Percentiles rank a stretch among this genome's conserved stretches.
These are phyloP conservation scores for Aurantiochytrium sp. DNA, from an alignment of 108 stramenopile species.

Conservation along the genomic window DNA sequence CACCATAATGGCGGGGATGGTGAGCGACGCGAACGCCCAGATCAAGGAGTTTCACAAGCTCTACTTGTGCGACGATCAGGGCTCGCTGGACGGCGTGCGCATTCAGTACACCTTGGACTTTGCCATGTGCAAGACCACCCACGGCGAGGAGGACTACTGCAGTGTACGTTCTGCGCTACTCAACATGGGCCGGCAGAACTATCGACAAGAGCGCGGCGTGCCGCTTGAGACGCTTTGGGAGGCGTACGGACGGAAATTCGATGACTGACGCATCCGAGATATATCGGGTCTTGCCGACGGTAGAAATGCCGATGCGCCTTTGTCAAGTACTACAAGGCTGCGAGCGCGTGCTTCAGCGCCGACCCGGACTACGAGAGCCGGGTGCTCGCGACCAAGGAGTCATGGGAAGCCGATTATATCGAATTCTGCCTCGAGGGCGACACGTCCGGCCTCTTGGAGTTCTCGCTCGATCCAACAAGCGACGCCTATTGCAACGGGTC, in stretches of 20 bases:
- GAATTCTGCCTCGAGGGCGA: background rate
- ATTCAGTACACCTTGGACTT: background rate
- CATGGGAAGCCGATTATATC: slow-evolving; percentile 5
- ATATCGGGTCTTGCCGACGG: background rate
- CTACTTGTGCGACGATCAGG: background rate
- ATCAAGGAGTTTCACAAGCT: background rate
- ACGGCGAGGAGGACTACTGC: slow-evolving; percentile 5
- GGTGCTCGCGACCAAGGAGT: background rate
- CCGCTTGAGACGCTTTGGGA: too few relatives aligned
- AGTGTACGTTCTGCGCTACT: too few relatives aligned
- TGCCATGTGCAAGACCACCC: background rate
- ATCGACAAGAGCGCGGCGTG: too few relatives aligned
- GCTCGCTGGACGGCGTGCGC: background rate
- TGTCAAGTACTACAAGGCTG: background rate
- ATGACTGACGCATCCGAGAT: too few relatives aligned
- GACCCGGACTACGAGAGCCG: background rate
- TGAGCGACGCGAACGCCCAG: too few relatives aligned
- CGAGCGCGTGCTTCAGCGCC: background rate
- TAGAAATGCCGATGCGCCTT: background rate
- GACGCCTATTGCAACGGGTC: slow-evolving; percentile 9
- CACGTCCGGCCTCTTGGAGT: background rate
- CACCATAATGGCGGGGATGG: too few relatives aligned
- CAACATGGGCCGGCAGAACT: too few relatives aligned
- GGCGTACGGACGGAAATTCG: too few relatives aligned
- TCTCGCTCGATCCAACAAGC: slow-evolving; percentile 4